phyloP scores from a whole-genome alignment of 306 rosid genomes.

The Carpinus fangiana region DNA sequence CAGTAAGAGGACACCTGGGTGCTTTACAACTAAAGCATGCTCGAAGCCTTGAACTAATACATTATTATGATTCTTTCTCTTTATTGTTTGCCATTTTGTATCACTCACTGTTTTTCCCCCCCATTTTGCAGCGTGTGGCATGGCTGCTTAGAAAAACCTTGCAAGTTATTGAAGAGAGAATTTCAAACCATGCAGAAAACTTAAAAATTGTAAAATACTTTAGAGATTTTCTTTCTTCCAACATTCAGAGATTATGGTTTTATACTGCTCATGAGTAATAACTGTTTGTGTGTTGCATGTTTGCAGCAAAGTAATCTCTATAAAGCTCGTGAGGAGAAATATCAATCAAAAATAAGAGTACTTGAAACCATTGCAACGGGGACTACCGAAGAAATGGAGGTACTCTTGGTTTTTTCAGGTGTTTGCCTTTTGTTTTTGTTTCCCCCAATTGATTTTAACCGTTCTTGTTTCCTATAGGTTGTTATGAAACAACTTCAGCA shows the following conservation, averaged over 20 bases:
- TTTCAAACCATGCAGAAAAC: constrained; percentile 65
- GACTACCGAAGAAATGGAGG: constrained; percentile 81
- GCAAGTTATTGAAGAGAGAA: constrained; percentile 74
- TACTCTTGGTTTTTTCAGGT: constrained; percentile 35
- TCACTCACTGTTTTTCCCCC: constrained; percentile 22
- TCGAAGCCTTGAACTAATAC: constrained; percentile 9
- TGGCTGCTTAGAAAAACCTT: constrained; percentile 70
- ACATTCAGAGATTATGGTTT: not conserved
- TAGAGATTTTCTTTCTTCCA: not conserved
- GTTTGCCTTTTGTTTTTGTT: constrained; percentile 17
- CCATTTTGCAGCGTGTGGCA: constrained; percentile 63
- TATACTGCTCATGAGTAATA: constrained; percentile 29
- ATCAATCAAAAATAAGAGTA: constrained; percentile 62
- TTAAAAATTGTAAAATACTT: constrained; percentile 62
- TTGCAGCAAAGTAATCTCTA: constrained; percentile 72
- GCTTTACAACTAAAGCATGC: constrained; percentile 31
- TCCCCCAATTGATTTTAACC: constrained; percentile 25
- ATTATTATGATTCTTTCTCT: not conserved
- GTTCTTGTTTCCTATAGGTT: constrained; percentile 50
- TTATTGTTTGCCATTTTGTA: constrained; percentile 6
- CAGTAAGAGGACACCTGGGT: constrained; percentile 38
- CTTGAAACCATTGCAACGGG: constrained; percentile 85
- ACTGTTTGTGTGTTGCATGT: constrained; percentile 31
- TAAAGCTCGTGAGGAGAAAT: constrained; percentile 84
- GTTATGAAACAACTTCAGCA: constrained; percentile 70